phyloP scores from a whole-genome alignment of 2,329 filamentous ascomycete species.

The Metarhizium anisopliae region DNA sequence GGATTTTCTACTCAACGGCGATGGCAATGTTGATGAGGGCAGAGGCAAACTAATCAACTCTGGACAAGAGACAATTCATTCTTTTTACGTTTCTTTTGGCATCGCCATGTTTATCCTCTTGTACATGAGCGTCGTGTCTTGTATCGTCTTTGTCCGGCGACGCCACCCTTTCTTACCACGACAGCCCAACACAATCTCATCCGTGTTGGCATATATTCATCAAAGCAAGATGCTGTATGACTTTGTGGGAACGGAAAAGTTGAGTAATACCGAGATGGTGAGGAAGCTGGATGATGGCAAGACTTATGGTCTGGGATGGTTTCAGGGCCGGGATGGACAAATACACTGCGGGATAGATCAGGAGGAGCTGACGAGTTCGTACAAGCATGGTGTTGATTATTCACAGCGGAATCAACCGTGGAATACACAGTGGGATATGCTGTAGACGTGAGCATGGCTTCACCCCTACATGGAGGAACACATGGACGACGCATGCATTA shows the following conservation, averaged over 20 bases:
- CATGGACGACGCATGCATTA: not conserved
- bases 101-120: conserved; percentile 55
- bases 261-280: conserved; percentile 53
- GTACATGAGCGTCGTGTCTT: conserved; percentile 52
- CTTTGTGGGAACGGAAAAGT: conserved; percentile 62
- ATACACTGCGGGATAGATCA: conserved; percentile 71
- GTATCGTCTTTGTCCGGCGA: conserved; percentile 51
- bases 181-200: conserved; percentile 70
- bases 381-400: conserved; percentile 53
- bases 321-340: conserved; percentile 61
- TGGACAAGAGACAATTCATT: conserved; percentile 51
- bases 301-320: conserved; percentile 71
- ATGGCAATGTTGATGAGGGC: conserved; percentile 6
- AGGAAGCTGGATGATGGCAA: conserved; percentile 47
- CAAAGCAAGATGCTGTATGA: conserved; percentile 71
- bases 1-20: conserved; percentile 38
- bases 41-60: conserved; percentile 29
- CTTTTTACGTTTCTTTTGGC: conserved; percentile 57
- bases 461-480: not conserved
- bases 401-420: conserved; percentile 42
- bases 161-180: conserved; percentile 65
- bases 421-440: conserved; percentile 32
- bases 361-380: conserved; percentile 58
- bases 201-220: conserved; percentile 68
- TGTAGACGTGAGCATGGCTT: conserved; percentile 11